These are phyloP conservation scores for Didymella arachidicola DNA, from an alignment of 2,329 filamentous ascomycete genomes.

Conservation along the genomic window DNA sequence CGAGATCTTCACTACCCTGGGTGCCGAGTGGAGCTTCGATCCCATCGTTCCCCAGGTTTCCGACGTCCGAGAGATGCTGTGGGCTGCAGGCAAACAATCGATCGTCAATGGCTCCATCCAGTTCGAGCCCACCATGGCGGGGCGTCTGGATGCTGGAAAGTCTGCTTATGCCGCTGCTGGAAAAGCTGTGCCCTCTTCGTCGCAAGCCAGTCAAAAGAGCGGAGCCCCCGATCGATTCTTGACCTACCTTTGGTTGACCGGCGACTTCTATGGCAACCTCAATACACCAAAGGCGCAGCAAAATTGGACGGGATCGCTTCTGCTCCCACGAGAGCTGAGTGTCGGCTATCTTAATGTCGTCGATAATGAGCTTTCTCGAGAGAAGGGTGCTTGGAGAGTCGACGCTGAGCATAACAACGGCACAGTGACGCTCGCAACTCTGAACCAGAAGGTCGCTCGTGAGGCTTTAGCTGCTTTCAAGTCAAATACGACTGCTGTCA, in stretches of 20 bases:
- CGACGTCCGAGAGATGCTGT: slow-evolving; percentile 53
- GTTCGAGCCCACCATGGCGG: slow-evolving; percentile 54
- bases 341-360: slow-evolving; percentile 54
- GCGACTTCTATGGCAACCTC: slow-evolving; percentile 53
- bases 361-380: slow-evolving; percentile 51
- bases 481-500: slow-evolving; percentile 30
- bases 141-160: slow-evolving; percentile 53
- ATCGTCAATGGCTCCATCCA: slow-evolving; percentile 34
- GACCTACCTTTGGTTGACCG: slow-evolving; percentile 55
- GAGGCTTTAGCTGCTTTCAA: slow-evolving; percentile 49
- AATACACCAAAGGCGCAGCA: slow-evolving; percentile 53
- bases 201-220: slow-evolving; percentile 50
- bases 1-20: slow-evolving; percentile 53
- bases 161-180: slow-evolving; percentile 57
- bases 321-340: slow-evolving; percentile 55
- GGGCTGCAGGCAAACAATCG: slow-evolving; percentile 51
- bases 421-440: slow-evolving; percentile 49
- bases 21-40: slow-evolving; percentile 55
- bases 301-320: slow-evolving; percentile 56
- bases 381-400: slow-evolving; percentile 53
- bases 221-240: slow-evolving; percentile 55
- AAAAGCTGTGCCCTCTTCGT: slow-evolving; percentile 51
- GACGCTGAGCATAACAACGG: slow-evolving; percentile 39
- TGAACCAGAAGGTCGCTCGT: slow-evolving; percentile 52
- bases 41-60: slow-evolving; percentile 53